Evolutionary conservation across 1,139 yeast species (phyloP), one percentile per base, ranked within the genome.

Genomic region (Debaryomycetaceae sp.): DNA sequence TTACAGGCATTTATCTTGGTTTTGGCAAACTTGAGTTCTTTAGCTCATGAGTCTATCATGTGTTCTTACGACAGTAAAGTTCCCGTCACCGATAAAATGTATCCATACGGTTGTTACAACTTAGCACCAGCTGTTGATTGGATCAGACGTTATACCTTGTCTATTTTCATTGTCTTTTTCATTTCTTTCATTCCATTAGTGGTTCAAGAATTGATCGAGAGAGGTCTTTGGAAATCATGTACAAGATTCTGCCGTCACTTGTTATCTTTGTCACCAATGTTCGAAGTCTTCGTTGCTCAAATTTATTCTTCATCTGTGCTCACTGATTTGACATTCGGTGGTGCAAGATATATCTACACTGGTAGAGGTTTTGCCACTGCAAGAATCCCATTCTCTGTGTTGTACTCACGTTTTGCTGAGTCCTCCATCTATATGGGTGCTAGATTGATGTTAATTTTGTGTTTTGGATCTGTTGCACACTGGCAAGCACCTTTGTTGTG

Each of bases 291-390:
- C 67, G 96, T 89, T 56, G 96, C 97, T 63, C 99, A 94, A 75
- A 91, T 94, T 53, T 92, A 92, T 63, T 89, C 98, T 41, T 81
- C 94, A 49, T 87, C 98, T 22, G 73, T 92, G 61, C 73, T 85
- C 57, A 87, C 91, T 56, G 98, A 92, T 74, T 76, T 92, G 72
- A 80, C 96, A 46, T 92, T 91, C 62, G 99, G 99, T 73, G 99
- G 99, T 75, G 99, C 98, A 50, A 87, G 98, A 70, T 92, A 92
- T 75, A 92, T 92, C 63, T 89, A 98, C 43, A 92, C 98, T 42
- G 98, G 98, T 70, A 88, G 98, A 82, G 98, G 98, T 67, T 89
- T 92, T 62, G 98, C 98, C 33, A 92, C 98, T 50, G 92, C 98
- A 14, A 88, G 98, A 76, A 91, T 91, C 60, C 98, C 98, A 51